Conservation (phyloP, 2,329 filamentous ascomycete genomes). For the Venturia carpophila region DNA sequence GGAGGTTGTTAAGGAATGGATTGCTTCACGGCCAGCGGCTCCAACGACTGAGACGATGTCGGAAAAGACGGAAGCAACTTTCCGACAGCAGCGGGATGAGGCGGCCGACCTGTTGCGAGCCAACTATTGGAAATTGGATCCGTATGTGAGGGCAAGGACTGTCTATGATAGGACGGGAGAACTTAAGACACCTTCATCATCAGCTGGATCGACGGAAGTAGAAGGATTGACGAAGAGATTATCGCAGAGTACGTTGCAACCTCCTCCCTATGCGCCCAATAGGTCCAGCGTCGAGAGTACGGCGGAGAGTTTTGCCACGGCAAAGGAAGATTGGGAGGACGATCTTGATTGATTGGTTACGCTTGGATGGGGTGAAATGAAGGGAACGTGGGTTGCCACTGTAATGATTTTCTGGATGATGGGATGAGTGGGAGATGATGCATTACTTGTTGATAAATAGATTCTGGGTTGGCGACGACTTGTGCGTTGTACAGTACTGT, state of each 20-base stretch:
- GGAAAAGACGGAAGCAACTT: neutral
- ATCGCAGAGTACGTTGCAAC: neutral
- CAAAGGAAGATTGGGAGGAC: slow-evolving; percentile 15
- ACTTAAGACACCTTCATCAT: neutral
- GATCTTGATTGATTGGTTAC: slow-evolving; percentile 14
- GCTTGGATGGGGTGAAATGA: neutral
- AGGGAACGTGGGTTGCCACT: neutral
- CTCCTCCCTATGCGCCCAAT: neutral
- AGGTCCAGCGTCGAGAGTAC: slow-evolving; percentile 10
- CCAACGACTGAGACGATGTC: neutral
- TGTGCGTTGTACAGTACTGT: too few species aligned
- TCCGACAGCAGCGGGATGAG: slow-evolving; percentile 44
- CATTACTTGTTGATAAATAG: too few species aligned
- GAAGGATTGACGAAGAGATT: neutral
- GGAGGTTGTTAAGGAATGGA: slow-evolving; percentile 66
- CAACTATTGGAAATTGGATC: slow-evolving; percentile 87
- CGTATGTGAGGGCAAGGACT: slow-evolving; percentile 74
- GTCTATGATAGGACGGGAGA: slow-evolving; percentile 71
- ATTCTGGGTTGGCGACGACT: too few species aligned
- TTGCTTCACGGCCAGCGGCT: slow-evolving; percentile 36
- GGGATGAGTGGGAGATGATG: neutral
- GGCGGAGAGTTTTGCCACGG: slow-evolving; percentile 15
- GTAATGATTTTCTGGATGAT: neutral
- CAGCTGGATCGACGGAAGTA: neutral
- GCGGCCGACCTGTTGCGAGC: slow-evolving; percentile 57